Base-by-base conservation (phyloP, 805 yeast genomes). In the Metschnikowia santaceciliae region DNA sequence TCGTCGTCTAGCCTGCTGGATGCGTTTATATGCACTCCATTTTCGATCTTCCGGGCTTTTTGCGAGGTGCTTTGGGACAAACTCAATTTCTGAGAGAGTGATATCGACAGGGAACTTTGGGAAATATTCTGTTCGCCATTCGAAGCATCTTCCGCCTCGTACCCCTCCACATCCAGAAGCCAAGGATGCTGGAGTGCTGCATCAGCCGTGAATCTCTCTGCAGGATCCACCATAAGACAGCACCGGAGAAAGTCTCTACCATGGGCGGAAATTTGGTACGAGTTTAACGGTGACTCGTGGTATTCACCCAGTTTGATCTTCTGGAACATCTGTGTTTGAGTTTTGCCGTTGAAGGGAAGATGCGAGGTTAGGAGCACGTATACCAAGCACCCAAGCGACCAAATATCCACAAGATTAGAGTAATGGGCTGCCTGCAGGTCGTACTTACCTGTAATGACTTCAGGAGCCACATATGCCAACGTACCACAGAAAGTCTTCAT, bases 401-500 rank as follows among this genome's bases (percentile, higher is more conserved):
- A 94, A 79, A 94, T 89, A 66, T 94, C 99, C 14, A 94, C 98
- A 51, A 88, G 77, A 36, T 87, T 84, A 2, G 97, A 89, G 63
- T 94, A 94, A 44, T 35, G 15, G 46, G 55, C 46, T 48, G 63
- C 66, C 40, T 72, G 61, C 56, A 58, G 57, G 17, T 79, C 82
- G 58, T 72, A 77, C 53, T 80, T 80, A 2, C 84, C 84, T 4
- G 80, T 74, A 32, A 81, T 77, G 6, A 94, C 90, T 66, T 94
- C 99, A 0, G 99, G 99, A 0, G 99, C 99, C 46, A 94, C 86
- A 62, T 94, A 94, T 1, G 98, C 97, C 55, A 94, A 68, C 0
- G 99, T 94, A 1, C 99, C 99, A 70, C 99, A 94, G 61, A 94
- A 94, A 0, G 99, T 92, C 65, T 90, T 91, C 87, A 94, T 85